These are phyloP conservation scores for Parafenestella ontariensis DNA, from an alignment of 2,329 filamentous ascomycete genomes.

Conservation along the genomic window DNA sequence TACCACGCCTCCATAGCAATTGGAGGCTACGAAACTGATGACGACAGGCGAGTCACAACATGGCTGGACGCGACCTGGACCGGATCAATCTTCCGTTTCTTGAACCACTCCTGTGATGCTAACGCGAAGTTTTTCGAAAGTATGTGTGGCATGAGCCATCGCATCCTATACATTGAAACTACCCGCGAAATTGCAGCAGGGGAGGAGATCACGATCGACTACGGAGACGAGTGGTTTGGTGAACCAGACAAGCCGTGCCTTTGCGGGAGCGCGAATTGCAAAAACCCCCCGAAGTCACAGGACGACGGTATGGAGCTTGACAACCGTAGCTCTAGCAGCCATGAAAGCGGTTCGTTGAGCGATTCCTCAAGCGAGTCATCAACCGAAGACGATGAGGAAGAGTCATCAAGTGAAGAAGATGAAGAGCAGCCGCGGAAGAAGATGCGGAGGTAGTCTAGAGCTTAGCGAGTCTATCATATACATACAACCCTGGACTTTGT, in stretches of 20 bases:
- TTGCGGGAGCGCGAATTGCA: conserved; percentile 1
- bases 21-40: background rate
- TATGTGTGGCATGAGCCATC: background rate
- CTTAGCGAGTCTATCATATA: too few species aligned
- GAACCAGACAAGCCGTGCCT: background rate
- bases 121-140: conserved; percentile 3
- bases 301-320: background rate
- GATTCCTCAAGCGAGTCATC: too few species aligned
- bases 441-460: too few species aligned
- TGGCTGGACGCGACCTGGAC: conserved; percentile 3
- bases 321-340: background rate
- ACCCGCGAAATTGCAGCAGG: background rate
- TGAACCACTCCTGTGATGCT: conserved; percentile 14
- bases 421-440: too few species aligned
- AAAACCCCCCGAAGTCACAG: background rate
- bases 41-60: background rate
- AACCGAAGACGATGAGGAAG: too few species aligned
- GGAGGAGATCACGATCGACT: conserved; percentile 16
- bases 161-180: conserved; percentile 2
- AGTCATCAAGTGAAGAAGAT: too few species aligned
- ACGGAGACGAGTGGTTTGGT: conserved; percentile 8
- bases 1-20: background rate
- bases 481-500: too few species aligned
- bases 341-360: background rate
- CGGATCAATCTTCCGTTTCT: conserved; percentile 10